A percentile compares a stretch with the other conserved stretches of the same genome.
Evolutionary conservation across 2,329 filamentous ascomycete species (phyloP).

Genomic region (Colletotrichum sp.): DNA sequence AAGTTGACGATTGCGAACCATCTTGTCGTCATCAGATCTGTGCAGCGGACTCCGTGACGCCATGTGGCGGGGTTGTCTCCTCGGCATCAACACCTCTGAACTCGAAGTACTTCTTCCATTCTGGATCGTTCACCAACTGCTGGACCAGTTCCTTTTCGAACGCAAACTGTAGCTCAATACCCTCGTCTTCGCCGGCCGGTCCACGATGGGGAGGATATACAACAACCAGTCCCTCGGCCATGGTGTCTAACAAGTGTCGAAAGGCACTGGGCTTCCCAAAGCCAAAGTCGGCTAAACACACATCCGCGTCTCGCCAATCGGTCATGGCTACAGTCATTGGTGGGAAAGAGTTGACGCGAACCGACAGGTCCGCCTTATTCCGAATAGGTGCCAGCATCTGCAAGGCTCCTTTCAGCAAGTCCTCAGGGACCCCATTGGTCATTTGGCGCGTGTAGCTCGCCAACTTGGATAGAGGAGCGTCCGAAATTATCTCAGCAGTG

Average conservation of each 20-base stretch:
- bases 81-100: slow-evolving; percentile 37
- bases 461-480: slow-evolving; percentile 36
- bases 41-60: background rate
- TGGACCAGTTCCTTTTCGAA: slow-evolving; percentile 38
- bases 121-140: slow-evolving; percentile 34
- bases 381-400: slow-evolving; percentile 35
- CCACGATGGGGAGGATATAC: slow-evolving; percentile 34
- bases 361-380: slow-evolving; percentile 39
- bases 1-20: background rate
- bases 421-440: slow-evolving; percentile 38
- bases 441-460: slow-evolving; percentile 41
- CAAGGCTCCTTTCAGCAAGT: slow-evolving; percentile 32
- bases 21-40: fast-evolving
- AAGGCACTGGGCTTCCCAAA: slow-evolving; percentile 37
- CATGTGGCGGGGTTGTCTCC: background rate
- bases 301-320: slow-evolving; percentile 37
- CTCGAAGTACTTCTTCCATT: slow-evolving; percentile 42
- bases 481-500: slow-evolving; percentile 36
- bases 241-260: slow-evolving; percentile 34
- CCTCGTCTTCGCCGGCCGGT: slow-evolving; percentile 35
- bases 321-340: slow-evolving; percentile 39
- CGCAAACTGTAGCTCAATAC: slow-evolving; percentile 35
- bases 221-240: slow-evolving; percentile 31
- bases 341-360: slow-evolving; percentile 38
- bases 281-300: slow-evolving; percentile 37